Evolutionary conservation across 2,329 filamentous ascomycete genomes (phyloP).

Genomic region (Paradendryphiella salina): DNA sequence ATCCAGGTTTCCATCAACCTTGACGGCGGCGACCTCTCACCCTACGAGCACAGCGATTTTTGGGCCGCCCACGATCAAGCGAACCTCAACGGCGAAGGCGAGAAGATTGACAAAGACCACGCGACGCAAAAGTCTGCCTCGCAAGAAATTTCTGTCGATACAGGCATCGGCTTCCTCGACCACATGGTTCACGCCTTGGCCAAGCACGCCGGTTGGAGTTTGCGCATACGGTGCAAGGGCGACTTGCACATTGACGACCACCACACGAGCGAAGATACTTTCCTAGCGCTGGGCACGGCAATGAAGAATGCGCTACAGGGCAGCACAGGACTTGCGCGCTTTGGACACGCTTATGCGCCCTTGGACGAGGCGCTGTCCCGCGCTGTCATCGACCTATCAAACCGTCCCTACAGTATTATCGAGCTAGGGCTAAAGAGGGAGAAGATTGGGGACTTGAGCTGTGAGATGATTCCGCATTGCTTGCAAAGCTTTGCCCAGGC

Average conservation of each 20-base stretch:
- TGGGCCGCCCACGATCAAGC: constrained; percentile 53
- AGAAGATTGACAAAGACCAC: constrained; percentile 61
- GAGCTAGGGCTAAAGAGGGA: constrained; percentile 85
- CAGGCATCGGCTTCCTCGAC: constrained; percentile 95
- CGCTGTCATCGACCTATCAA: constrained; percentile 92
- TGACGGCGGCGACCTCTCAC: constrained; percentile 72
- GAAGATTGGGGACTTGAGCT: constrained; percentile 87
- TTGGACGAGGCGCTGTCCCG: constrained; percentile 94
- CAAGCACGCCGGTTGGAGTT: constrained; percentile 93
- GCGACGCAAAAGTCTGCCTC: constrained; percentile 82
- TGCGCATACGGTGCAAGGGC: constrained; percentile 79
- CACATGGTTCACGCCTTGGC: constrained; percentile 98
- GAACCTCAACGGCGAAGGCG: constrained; percentile 37
- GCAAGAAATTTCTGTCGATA: constrained; percentile 85
- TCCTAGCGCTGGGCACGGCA: constrained; percentile 83
- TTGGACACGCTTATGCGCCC: constrained; percentile 88
- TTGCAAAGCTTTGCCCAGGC: constrained; percentile 91
- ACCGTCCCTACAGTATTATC: constrained; percentile 82
- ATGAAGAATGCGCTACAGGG: constrained; percentile 80
- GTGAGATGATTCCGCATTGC: constrained; percentile 96
- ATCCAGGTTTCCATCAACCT: constrained; percentile 91
- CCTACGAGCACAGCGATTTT: constrained; percentile 53
- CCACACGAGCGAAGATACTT: constrained; percentile 95
- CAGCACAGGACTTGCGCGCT: constrained; percentile 80
- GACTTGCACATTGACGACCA: constrained; percentile 98